These are phyloP conservation scores for Aeschynomene evenia DNA, from an alignment of 306 rosid species.

Conservation along the genomic window DNA sequence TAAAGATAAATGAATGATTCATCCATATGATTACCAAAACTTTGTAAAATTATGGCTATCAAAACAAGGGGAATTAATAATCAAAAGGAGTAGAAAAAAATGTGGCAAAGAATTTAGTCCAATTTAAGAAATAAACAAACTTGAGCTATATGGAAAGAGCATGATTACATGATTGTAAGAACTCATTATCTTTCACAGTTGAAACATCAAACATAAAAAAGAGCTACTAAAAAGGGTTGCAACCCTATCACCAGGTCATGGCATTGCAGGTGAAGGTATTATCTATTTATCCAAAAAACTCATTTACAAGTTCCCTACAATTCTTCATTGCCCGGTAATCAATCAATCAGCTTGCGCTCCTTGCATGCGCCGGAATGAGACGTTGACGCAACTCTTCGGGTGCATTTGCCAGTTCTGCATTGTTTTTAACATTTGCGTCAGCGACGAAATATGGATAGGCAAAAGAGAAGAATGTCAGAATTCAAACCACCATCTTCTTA, in stretches of 20 bases:
- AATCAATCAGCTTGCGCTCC: slow-evolving; percentile 28
- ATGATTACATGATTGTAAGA: slow-evolving; percentile 29
- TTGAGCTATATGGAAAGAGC: slow-evolving; percentile 33
- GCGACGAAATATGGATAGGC: neutral
- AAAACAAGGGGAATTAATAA: neutral
- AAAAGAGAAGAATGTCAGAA: neutral
- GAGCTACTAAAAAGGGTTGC: slow-evolving; percentile 13
- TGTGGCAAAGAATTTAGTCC: neutral
- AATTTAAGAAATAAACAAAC: slow-evolving; percentile 13
- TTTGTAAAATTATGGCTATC: neutral
- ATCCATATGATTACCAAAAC: no score
- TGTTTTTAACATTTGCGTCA: slow-evolving; percentile 25
- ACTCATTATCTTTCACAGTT: slow-evolving; percentile 31
- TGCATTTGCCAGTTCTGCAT: slow-evolving; percentile 69
- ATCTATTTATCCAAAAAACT: slow-evolving; percentile 41
- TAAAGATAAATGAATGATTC: no score
- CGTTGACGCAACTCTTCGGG: slow-evolving; percentile 65
- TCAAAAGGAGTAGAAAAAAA: neutral
- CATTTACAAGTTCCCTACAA: slow-evolving; percentile 22
- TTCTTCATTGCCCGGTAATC: neutral
- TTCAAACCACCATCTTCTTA: slow-evolving; percentile 20
- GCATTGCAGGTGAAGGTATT: slow-evolving; percentile 26
- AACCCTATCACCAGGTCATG: slow-evolving; percentile 30
- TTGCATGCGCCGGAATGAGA: slow-evolving; percentile 72
- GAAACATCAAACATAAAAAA: slow-evolving; percentile 15